Evolutionary conservation across 2,329 filamentous ascomycete genomes (phyloP).

Genomic region (Penicillium sp.): DNA sequence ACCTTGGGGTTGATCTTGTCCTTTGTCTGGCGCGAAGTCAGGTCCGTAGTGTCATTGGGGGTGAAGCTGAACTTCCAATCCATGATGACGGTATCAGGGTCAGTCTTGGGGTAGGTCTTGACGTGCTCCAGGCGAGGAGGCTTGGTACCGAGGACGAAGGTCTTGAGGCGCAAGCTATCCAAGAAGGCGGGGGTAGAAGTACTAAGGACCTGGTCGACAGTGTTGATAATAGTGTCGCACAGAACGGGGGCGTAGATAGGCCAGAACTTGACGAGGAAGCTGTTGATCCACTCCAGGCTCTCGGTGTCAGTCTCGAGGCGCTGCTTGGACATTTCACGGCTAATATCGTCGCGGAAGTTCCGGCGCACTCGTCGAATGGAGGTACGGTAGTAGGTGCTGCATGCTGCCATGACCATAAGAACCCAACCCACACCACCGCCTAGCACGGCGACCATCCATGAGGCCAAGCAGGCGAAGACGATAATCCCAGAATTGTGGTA

Average conservation of each 20-base stretch:
- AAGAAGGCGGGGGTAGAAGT: conserved; percentile 88
- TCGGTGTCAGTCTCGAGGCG: conserved; percentile 87
- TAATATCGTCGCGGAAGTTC: conserved; percentile 93
- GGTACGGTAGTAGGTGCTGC: conserved; percentile 94
- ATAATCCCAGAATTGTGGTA: conserved; percentile 97
- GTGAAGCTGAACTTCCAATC: conserved; percentile 99
- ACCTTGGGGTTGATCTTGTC: conserved; percentile 97
- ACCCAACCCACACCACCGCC: conserved; percentile 93
- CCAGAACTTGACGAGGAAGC: conserved; percentile 98
- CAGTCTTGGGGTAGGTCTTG: conserved; percentile 94
- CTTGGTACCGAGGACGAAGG: conserved; percentile 90
- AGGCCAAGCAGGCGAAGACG: conserved; percentile 83
- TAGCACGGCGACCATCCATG: conserved; percentile 85
- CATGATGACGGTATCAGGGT: conserved; percentile 96
- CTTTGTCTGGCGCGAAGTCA: conserved; percentile 85
- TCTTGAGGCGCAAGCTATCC: conserved; percentile 90
- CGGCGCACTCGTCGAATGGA: conserved; percentile 89
- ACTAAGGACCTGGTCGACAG: conserved; percentile 93
- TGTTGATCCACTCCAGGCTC: conserved; percentile 98
- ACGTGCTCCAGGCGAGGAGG: conserved; percentile 95
- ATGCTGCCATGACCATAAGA: conserved; percentile 86
- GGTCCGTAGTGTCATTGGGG: conserved; percentile 86
- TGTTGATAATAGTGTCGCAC: conserved; percentile 85
- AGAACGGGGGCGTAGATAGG: conserved; percentile 96
- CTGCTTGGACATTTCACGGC: conserved; percentile 82